A percentile compares a stretch with the other conserved stretches of the same genome.
These are phyloP conservation scores for Endoconidiophora polonica DNA, from an alignment of 2,329 filamentous ascomycete species.

Conservation along the genomic window DNA sequence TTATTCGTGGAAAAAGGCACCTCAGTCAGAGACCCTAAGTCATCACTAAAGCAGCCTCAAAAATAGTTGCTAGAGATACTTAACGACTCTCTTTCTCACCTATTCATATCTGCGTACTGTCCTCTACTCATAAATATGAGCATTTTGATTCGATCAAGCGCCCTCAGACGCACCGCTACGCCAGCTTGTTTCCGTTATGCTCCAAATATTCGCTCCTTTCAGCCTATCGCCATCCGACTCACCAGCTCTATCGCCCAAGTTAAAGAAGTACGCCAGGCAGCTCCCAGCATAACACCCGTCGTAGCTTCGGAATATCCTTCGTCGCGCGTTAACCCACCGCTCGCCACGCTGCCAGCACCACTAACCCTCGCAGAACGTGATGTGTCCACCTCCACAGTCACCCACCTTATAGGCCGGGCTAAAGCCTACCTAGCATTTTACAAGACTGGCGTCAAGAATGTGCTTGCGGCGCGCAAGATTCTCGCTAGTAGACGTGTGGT, in stretches of 20 bases:
- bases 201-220: background rate
- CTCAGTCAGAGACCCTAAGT: no score
- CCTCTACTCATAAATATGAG: no score
- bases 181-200: background rate
- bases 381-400: slow-evolving; percentile 25
- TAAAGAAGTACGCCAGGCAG: background rate
- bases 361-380: slow-evolving; percentile 39
- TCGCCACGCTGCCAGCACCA: slow-evolving; percentile 53
- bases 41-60: no score
- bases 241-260: background rate
- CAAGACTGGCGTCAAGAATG: slow-evolving; percentile 63
- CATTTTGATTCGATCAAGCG: no score
- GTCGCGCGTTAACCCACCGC: slow-evolving; percentile 47
- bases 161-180: no score
- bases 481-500: slow-evolving; percentile 26
- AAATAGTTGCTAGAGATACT: no score
- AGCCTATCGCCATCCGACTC: background rate
- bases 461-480: slow-evolving; percentile 48
- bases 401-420: slow-evolving; percentile 45
- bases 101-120: no score
- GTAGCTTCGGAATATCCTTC: slow-evolving; percentile 1
- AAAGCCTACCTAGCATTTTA: slow-evolving; percentile 74
- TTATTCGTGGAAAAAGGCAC: no score
- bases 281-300: background rate
- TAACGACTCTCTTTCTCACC: no score